Evolutionary conservation across 129 eudicot genomes (phyloP).

Genomic region (Saussurea involucrata): DNA sequence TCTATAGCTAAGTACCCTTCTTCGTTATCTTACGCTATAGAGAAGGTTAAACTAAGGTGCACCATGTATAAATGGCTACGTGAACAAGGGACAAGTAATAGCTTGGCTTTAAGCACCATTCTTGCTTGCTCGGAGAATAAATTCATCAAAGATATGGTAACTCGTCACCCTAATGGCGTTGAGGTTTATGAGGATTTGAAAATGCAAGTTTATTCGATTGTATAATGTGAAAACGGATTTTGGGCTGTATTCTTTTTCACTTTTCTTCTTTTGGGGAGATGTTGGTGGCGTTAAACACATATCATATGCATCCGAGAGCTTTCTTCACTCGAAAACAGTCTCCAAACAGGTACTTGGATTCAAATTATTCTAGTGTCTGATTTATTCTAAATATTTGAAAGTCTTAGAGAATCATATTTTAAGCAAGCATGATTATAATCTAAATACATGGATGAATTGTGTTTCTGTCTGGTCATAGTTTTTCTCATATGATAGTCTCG

Average conservation of each 20-base stretch:
- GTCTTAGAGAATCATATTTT: background rate
- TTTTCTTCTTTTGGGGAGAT: background rate
- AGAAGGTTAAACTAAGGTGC: conserved; percentile 65
- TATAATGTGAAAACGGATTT: background rate
- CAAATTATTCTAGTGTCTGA: background rate
- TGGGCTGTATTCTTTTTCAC: background rate
- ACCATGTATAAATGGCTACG: conserved; percentile 63
- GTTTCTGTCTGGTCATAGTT: no score
- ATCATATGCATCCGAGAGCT: background rate
- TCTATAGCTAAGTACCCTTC: conserved; percentile 47
- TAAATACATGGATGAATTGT: no score
- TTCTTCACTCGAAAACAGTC: background rate
- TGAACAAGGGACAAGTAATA: conserved; percentile 38
- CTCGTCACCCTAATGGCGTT: conserved; percentile 56
- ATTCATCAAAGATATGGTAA: conserved; percentile 49
- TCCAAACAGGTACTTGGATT: background rate
- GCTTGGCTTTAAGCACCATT: conserved; percentile 57
- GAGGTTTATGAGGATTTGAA: conserved; percentile 57
- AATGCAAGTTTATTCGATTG: conserved; percentile 41
- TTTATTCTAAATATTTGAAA: background rate
- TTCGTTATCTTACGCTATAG: conserved; percentile 43
- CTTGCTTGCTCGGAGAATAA: conserved; percentile 48
- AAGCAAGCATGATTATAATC: background rate
- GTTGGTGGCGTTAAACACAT: background rate
- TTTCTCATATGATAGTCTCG: no score